Conservation (phyloP, 768 basidiomycete genomes). For the Albatrellus ellisii region DNA sequence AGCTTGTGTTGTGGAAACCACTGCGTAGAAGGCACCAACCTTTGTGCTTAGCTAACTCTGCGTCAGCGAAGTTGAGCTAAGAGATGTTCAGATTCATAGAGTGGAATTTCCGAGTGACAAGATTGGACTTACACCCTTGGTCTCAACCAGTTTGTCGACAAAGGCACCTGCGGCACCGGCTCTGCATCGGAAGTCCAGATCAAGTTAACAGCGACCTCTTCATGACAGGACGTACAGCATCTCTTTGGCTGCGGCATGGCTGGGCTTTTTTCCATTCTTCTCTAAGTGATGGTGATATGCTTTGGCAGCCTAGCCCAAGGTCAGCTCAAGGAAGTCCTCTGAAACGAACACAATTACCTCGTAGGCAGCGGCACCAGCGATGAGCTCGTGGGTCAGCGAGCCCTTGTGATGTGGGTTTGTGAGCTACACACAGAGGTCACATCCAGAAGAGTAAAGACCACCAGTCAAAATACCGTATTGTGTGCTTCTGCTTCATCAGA, state of each 20-base stretch:
- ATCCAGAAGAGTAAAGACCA: not conserved
- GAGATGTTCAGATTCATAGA: not conserved
- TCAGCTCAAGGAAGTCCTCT: too few relatives aligned
- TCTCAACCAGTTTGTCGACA: constrained; percentile 41
- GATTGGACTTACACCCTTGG: constrained; percentile 36
- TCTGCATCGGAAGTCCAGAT: constrained; percentile 17
- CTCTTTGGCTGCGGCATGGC: constrained; percentile 47
- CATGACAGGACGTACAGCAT: constrained; percentile 23
- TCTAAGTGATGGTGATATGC: constrained; percentile 43
- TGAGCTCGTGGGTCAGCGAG: constrained; percentile 47
- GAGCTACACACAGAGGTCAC: constrained; percentile 23
- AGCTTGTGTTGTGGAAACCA: too few relatives aligned
- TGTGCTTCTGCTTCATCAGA: constrained; percentile 31
- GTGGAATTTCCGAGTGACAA: not conserved
- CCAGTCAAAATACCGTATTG: constrained; percentile 19
- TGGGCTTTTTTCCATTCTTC: constrained; percentile 32
- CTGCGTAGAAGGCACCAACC: constrained; percentile 15
- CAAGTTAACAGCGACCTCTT: not conserved
- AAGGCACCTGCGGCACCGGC: constrained; percentile 45
- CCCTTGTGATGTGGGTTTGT: constrained; percentile 47
- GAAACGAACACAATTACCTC: too few relatives aligned
- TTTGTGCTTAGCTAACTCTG: constrained; percentile 26
- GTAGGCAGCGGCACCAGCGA: constrained; percentile 57
- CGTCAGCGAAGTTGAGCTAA: constrained; percentile 33
- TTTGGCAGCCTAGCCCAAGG: constrained; percentile 44